Percentiles rank a stretch among this genome's conserved stretches.
phyloP scores from a whole-genome alignment of 257 asterid species.

The Fraxinus americana region DNA sequence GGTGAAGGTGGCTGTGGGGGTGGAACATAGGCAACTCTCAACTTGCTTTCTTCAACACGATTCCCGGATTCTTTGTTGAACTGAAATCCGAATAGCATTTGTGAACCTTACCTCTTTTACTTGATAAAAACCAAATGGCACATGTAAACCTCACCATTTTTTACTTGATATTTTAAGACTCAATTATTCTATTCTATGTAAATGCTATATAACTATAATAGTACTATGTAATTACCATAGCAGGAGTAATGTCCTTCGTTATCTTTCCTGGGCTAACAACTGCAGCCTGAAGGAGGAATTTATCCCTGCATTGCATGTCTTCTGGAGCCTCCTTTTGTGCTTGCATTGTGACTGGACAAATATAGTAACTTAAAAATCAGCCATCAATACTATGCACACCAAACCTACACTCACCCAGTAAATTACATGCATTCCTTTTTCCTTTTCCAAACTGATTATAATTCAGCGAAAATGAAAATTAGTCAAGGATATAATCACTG shows the following conservation, averaged over 20 bases:
- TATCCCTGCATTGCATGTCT: constrained; percentile 95
- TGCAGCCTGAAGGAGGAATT: constrained; percentile 86
- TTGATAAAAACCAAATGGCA: not conserved
- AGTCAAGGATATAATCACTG: not conserved
- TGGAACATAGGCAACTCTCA: constrained; percentile 79
- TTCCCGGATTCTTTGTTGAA: constrained; percentile 87
- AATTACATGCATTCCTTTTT: not conserved
- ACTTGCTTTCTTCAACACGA: constrained; percentile 84
- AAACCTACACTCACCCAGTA: constrained; percentile 7
- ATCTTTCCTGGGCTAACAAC: constrained; percentile 56
- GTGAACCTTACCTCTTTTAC: not conserved
- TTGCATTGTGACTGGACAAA: constrained; percentile 89
- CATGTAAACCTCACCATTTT: constrained; percentile 4
- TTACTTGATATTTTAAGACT: not conserved
- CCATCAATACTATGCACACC: not conserved
- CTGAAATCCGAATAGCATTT: constrained; percentile 38
- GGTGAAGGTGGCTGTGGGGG: constrained; percentile 93
- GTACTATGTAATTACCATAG: constrained; percentile 57
- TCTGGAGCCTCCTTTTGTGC: constrained; percentile 94
- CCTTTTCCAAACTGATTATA: not conserved
- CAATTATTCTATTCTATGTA: not conserved
- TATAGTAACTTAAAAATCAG: constrained; percentile 30
- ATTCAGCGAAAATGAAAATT: constrained; percentile 3
- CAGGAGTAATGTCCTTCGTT: constrained; percentile 77
- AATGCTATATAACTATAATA: constrained; percentile 5